phyloP scores from a whole-genome alignment of 2,329 filamentous ascomycete species.

The Cercospora janseana region DNA sequence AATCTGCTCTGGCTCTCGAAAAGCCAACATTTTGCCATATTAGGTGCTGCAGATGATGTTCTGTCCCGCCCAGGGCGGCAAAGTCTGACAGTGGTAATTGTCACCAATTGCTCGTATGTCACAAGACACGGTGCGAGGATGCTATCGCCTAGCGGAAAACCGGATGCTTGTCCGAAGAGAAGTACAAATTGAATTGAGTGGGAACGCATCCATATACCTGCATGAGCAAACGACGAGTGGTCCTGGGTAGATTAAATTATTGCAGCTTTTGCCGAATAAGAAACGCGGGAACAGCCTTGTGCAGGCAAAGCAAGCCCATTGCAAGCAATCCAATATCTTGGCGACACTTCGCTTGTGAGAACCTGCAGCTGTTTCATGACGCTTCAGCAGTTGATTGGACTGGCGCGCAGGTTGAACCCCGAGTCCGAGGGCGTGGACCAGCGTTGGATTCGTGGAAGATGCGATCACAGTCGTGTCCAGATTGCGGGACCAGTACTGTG shows the following conservation, averaged over 20 bases:
- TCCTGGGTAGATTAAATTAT: not conserved
- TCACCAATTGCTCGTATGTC: not conserved
- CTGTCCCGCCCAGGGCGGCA: not conserved
- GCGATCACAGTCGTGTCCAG: not conserved
- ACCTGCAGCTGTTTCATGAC: not conserved
- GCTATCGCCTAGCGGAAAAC: not conserved
- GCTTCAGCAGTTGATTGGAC: not conserved
- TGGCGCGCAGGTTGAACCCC: not conserved
- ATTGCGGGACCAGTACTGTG: not conserved
- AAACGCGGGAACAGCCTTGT: not conserved
- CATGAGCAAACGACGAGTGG: not conserved
- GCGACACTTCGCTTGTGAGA: not conserved
- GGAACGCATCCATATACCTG: not conserved
- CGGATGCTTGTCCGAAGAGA: not conserved
- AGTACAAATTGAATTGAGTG: not conserved
- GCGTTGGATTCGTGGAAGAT: conserved; percentile 4
- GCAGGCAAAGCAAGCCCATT: conserved; percentile 1
- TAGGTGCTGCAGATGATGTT: not conserved
- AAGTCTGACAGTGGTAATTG: not conserved
- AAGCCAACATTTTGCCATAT: not conserved
- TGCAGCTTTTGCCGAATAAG: not conserved
- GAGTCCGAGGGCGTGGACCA: not conserved
- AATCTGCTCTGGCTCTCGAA: not conserved
- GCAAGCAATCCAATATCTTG: not conserved
- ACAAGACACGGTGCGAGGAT: not conserved